Conservation (phyloP, 2,329 filamentous ascomycete species). For the Alternaria sp. region DNA sequence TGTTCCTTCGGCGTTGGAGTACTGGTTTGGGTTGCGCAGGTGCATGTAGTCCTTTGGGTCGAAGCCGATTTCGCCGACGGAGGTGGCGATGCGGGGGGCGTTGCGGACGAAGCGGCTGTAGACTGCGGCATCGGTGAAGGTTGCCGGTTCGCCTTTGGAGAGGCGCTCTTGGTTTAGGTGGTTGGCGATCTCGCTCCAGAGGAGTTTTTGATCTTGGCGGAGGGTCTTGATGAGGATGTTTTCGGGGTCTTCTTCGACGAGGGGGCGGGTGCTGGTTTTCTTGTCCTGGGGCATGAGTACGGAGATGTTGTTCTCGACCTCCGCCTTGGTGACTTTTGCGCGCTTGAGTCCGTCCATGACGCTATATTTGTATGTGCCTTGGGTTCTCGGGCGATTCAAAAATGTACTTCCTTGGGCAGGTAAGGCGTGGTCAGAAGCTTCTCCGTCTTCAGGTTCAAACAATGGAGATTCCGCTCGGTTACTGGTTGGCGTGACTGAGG, state of each 20-base stretch:
- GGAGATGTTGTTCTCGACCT: slow-evolving; percentile 16
- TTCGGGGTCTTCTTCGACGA: slow-evolving; percentile 34
- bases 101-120: slow-evolving; percentile 48
- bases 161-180: slow-evolving; percentile 34
- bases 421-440: neutral
- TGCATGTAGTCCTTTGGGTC: slow-evolving; percentile 44
- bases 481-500: neutral
- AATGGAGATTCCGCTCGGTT: slow-evolving; percentile 6
- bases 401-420: neutral
- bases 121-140: slow-evolving; percentile 38
- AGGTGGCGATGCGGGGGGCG: slow-evolving; percentile 27
- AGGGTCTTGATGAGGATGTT: slow-evolving; percentile 42
- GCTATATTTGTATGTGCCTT: neutral
- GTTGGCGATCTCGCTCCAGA: slow-evolving; percentile 38
- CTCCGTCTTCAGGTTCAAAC: slow-evolving; percentile 3
- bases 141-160: slow-evolving; percentile 16
- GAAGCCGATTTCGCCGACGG: slow-evolving; percentile 36
- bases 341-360: slow-evolving; percentile 20
- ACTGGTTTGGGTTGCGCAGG: slow-evolving; percentile 28
- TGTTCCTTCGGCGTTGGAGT: slow-evolving; percentile 1
- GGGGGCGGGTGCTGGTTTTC: neutral
- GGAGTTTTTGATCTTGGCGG: slow-evolving; percentile 29
- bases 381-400: neutral
- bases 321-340: slow-evolving; percentile 26
- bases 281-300: slow-evolving; percentile 13